Conservation (phyloP, 805 yeast genomes). For the Dipodascus albidus region DNA sequence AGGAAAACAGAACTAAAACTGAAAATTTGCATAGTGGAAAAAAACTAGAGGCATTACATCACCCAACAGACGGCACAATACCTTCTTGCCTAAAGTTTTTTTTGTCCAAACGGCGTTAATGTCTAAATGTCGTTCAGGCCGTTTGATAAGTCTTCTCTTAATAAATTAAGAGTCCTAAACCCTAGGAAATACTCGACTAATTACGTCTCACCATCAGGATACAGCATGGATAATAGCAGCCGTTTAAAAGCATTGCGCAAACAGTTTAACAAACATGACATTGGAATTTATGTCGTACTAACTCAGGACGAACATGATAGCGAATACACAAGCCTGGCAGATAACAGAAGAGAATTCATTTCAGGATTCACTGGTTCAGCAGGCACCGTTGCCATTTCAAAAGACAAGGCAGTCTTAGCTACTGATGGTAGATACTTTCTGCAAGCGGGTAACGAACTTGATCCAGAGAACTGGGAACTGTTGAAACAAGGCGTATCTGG, state of each 20-base stretch:
- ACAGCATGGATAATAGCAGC: neutral
- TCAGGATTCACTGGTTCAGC: conserved; percentile 88
- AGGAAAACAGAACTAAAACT: neutral
- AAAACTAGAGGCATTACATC: neutral
- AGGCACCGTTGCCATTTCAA: conserved; percentile 78
- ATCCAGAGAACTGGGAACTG: conserved; percentile 56
- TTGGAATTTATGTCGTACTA: conserved; percentile 69
- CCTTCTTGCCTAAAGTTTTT: neutral
- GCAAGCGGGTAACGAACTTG: conserved; percentile 80
- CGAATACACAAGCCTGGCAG: conserved; percentile 75
- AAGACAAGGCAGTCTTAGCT: conserved; percentile 60
- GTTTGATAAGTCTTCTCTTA: neutral
- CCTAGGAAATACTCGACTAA: neutral
- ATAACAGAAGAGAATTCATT: conserved; percentile 72
- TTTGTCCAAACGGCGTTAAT: neutral
- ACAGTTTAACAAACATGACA: conserved; percentile 47
- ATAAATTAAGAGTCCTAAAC: neutral
- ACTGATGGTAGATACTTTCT: conserved; percentile 93
- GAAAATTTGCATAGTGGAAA: neutral
- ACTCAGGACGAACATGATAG: conserved; percentile 92
- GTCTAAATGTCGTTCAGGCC: neutral
- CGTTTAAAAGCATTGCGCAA: conserved; percentile 43
- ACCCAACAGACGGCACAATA: neutral
- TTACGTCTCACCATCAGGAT: neutral
- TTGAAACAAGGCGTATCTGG: conserved; percentile 68